Conservation (phyloP, 2,329 filamentous ascomycete species). For the Cordyceps tenuipes region DNA sequence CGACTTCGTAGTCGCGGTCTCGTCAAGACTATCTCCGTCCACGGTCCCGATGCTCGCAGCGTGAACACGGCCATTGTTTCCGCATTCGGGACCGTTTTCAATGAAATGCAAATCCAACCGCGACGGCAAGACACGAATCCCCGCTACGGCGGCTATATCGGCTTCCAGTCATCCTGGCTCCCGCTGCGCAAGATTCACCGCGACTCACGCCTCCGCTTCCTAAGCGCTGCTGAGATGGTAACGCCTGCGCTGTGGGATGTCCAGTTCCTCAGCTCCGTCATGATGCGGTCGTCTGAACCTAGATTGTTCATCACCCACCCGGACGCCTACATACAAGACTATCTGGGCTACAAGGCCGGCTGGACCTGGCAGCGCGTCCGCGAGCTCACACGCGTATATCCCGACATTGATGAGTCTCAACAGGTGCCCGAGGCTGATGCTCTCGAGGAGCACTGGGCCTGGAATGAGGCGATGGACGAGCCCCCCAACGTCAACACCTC, state of each 20-base stretch:
- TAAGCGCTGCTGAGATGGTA: conserved; percentile 63
- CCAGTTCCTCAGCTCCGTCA: conserved; percentile 60
- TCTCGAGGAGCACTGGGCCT: conserved; percentile 59
- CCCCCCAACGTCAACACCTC: conserved; percentile 37
- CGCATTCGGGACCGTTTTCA: conserved; percentile 52
- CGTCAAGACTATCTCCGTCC: conserved; percentile 54
- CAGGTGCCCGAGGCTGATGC: conserved; percentile 54
- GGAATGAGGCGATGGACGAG: conserved; percentile 56
- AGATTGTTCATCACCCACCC: conserved; percentile 69
- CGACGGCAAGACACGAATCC: conserved; percentile 21
- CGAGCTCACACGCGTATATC: conserved; percentile 50
- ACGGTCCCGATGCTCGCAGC: conserved; percentile 56
- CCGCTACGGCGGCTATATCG: conserved; percentile 40
- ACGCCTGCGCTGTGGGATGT: conserved; percentile 65
- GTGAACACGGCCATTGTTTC: conserved; percentile 55
- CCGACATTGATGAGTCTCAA: conserved; percentile 34
- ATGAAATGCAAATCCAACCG: conserved; percentile 32
- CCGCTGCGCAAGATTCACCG: conserved; percentile 70
- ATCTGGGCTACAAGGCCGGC: conserved; percentile 40
- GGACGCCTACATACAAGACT: conserved; percentile 63
- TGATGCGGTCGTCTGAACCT: conserved; percentile 62
- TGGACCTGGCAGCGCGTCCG: conserved; percentile 68
- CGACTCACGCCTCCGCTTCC: conserved; percentile 62
- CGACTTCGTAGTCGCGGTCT: conserved; percentile 69
- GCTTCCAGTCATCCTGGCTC: conserved; percentile 61